Percentiles rank a stretch among this genome's conserved stretches.
Conservation (phyloP, 306 rosid species). For the Gynostemma pentaphyllum region DNA sequence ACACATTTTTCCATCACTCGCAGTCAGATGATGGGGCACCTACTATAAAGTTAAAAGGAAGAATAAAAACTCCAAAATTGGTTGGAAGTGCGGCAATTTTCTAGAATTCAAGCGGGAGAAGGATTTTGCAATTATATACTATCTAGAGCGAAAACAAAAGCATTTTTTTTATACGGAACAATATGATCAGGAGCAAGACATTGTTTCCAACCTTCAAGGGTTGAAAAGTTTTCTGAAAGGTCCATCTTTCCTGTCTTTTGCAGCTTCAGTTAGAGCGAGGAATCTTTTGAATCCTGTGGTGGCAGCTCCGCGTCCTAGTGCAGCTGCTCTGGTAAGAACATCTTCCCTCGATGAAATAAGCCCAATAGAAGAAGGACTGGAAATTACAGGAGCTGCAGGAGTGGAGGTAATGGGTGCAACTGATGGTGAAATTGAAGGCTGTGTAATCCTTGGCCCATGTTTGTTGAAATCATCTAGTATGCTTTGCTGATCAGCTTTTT, state of each 20-base stretch:
- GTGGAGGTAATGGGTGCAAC: constrained; percentile 26
- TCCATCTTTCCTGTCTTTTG: constrained; percentile 90
- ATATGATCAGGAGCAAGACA: background rate
- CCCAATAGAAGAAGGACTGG: constrained; percentile 42
- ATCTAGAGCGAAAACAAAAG: background rate
- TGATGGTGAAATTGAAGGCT: constrained; percentile 46
- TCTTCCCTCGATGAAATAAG: constrained; percentile 65
- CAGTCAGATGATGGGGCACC: background rate
- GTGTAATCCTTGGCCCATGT: constrained; percentile 74
- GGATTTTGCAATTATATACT: background rate
- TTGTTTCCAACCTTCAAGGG: constrained; percentile 23
- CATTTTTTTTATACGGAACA: background rate
- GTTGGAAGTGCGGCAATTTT: background rate
- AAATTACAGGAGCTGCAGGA: constrained; percentile 35
- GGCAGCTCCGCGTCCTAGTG: constrained; percentile 98
- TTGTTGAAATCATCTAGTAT: constrained; percentile 91
- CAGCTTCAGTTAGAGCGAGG: constrained; percentile 97
- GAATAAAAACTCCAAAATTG: constrained; percentile 1
- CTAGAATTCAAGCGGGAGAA: background rate
- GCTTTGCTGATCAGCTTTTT: constrained; percentile 78
- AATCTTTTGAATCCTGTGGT: constrained; percentile 95
- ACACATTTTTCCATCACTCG: background rate
- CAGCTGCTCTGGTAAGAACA: constrained; percentile 92
- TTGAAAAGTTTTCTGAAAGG: constrained; percentile 94
- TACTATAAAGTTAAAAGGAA: background rate